These are phyloP conservation scores for Pochonia chlamydosporia DNA, from an alignment of 2,329 filamentous ascomycete species.

Conservation along the genomic window DNA sequence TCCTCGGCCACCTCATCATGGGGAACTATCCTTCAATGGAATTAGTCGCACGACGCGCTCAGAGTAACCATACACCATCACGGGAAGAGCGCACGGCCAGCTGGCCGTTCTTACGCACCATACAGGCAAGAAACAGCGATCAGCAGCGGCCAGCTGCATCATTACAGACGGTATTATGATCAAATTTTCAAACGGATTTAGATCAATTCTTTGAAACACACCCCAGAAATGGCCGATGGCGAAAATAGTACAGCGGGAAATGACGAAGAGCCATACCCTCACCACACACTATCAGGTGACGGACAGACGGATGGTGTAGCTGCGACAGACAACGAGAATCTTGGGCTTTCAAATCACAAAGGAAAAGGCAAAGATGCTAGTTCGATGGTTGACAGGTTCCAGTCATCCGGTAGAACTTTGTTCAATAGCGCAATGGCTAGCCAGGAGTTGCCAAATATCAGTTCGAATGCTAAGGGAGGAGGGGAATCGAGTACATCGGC, in stretches of 20 bases:
- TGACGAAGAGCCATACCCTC: neutral
- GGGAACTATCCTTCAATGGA: too few species aligned
- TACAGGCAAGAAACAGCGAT: too few species aligned
- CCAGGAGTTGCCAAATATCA: neutral
- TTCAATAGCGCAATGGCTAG: neutral
- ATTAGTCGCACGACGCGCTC: too few species aligned
- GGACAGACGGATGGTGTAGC: neutral
- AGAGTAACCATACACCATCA: too few species aligned
- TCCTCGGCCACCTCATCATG: too few species aligned
- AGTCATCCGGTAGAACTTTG: constrained; percentile 3
- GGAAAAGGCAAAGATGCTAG: constrained; percentile 11
- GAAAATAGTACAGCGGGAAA: neutral
- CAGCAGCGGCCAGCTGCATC: too few species aligned
- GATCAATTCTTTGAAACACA: too few species aligned
- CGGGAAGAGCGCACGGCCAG: too few species aligned
- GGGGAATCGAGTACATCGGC: constrained; percentile 4
- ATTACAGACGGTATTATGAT: too few species aligned
- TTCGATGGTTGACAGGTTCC: neutral
- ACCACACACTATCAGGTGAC: neutral
- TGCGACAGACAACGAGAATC: neutral
- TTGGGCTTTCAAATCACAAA: neutral
- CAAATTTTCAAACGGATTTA: too few species aligned
- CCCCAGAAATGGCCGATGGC: neutral
- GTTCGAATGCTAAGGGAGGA: constrained; percentile 12
- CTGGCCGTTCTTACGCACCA: too few species aligned